Evolutionary conservation across 129 eudicot species (phyloP), one percentile per base, ranked within the genome.

Genomic region (Centrapalus pauciflorus): DNA sequence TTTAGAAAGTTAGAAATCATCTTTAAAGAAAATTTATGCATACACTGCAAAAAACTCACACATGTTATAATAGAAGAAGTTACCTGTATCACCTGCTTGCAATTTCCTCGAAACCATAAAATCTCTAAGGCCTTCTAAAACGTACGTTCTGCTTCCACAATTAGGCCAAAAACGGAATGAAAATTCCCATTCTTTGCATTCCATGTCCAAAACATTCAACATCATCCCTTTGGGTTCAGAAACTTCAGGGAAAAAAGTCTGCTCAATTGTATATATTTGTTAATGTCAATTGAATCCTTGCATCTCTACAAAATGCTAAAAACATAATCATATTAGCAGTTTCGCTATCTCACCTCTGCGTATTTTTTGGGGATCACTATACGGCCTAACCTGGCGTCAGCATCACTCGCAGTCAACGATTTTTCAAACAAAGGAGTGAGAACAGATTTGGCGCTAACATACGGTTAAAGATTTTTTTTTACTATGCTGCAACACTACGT

Each of bases 51-150:
- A 48, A 33, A 60, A 14, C 30, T 30, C 28, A 25, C 55, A 9
- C 14, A 9, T 49, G 5, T n/a, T n/a, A 26, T 8, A 23, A 51
- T 70, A 72, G 49, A 33, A 32, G 16, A 33, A 32, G 16, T 76
- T 78, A 89, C 96, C 87, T 64, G 71, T 68, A 70, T 89, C 96
- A 7, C 96, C 96, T 11, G 85, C 80, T 79, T 78, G 76, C 85
- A 80, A 75, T 66, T 73, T 77, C 75, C 71, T 68, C 49, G 79
- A 37, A 48, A 64, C 38, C 83, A 85, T 76, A 79, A 76, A 79
- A 37, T 80, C 83, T 79, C 82, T 79, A 65, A 82, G 71, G 32
- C 94, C 87, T 75, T 85, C 94, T 38, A 89, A 77, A 64, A 85
- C 83, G 71, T 89, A 85, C 46, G 78, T 80, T 80, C 69, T 76